Conservation (phyloP, 2,329 filamentous ascomycete genomes). For the Epicoccum nigrum region DNA sequence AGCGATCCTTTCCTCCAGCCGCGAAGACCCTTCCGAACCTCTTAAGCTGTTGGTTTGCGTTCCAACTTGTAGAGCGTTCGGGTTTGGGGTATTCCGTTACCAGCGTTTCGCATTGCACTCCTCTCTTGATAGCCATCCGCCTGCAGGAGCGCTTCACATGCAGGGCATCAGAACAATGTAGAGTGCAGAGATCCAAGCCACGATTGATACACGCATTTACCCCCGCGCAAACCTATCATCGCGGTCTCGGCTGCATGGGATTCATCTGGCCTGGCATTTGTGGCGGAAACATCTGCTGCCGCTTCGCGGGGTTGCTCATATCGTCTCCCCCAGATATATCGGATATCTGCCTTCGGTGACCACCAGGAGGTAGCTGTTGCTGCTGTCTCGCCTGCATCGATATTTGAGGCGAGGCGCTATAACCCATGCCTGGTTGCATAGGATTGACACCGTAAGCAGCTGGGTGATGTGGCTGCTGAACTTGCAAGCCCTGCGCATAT, state of each 20-base stretch:
- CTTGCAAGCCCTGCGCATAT: constrained; percentile 54
- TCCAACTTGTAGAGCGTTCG: constrained; percentile 12
- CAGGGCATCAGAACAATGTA: background rate
- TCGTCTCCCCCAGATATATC: constrained; percentile 64
- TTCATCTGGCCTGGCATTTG: constrained; percentile 54
- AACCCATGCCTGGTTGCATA: constrained; percentile 47
- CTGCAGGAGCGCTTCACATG: constrained; percentile 10
- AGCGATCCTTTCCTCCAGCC: background rate
- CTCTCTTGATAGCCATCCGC: background rate
- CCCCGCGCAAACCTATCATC: constrained; percentile 31
- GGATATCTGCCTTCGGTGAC: constrained; percentile 64
- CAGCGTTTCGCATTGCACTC: constrained; percentile 1
- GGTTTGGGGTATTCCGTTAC: background rate
- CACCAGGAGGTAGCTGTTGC: constrained; percentile 24
- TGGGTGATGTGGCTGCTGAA: constrained; percentile 41
- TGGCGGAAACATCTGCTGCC: constrained; percentile 62
- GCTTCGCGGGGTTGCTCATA: constrained; percentile 59
- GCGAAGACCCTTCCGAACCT: constrained; percentile 15
- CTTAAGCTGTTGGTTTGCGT: background rate
- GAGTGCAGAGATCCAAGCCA: background rate
- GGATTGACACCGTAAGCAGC: constrained; percentile 46
- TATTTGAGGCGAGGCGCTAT: constrained; percentile 48
- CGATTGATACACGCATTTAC: background rate
- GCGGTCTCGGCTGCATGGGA: constrained; percentile 58
- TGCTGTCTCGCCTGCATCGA: constrained; percentile 43